These are phyloP conservation scores for Trametes maxima DNA, from an alignment of 768 basidiomycete species.

Conservation along the genomic window DNA sequence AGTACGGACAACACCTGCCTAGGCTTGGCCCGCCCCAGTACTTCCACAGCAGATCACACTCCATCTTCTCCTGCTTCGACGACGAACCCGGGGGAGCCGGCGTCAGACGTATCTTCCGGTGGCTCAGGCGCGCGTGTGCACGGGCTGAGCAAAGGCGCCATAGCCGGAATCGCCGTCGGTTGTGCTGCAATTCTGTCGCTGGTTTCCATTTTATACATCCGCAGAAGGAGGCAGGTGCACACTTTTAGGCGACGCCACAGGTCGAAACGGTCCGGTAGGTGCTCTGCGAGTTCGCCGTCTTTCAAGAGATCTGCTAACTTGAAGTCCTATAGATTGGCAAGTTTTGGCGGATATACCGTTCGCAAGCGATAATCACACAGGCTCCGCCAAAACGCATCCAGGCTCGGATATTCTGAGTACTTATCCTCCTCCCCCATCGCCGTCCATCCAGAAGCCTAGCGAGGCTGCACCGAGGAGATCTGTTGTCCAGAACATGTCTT, in stretches of 20 bases:
- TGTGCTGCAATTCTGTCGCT: not conserved
- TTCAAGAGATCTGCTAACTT: not conserved
- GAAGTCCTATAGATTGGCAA: not conserved
- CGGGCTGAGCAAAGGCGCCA: not conserved
- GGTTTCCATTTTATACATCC: not conserved
- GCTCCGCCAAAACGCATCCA: not conserved
- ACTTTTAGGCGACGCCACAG: not conserved
- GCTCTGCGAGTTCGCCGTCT: not conserved
- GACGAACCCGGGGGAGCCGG: too few species aligned
- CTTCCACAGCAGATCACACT: not conserved
- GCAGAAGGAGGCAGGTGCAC: not conserved
- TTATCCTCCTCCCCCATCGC: not conserved
- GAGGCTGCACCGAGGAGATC: not conserved
- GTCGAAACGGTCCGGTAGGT: not conserved
- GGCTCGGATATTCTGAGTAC: not conserved
- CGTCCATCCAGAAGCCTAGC: not conserved
- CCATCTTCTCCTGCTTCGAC: not conserved
- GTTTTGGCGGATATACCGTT: not conserved
- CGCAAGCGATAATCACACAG: not conserved
- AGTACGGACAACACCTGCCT: not conserved
- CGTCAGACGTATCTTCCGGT: too few species aligned
- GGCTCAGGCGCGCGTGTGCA: not conserved
- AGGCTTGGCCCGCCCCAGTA: not conserved
- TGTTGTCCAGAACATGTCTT: too few species aligned
- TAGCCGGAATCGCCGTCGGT: not conserved